Conservation (phyloP, 257 asterid species). For the Solanum stenotomum region DNA sequence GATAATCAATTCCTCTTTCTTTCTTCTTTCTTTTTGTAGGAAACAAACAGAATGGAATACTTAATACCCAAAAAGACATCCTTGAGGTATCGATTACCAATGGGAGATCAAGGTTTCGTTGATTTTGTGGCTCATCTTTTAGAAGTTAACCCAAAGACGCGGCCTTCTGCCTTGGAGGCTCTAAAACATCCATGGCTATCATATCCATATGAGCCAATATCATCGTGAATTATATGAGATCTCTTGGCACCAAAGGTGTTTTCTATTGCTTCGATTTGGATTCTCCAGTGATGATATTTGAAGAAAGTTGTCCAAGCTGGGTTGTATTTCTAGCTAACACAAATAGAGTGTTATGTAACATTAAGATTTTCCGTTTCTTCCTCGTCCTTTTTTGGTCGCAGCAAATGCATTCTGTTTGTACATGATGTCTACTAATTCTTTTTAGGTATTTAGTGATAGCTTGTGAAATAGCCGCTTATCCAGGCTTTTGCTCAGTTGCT, state of each 20-base stretch:
- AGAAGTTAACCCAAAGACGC: conserved; percentile 18
- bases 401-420: neutral
- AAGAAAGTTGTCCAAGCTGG: neutral
- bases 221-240: conserved; percentile 4
- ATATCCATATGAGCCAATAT: conserved; percentile 20
- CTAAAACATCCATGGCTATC: conserved; percentile 24
- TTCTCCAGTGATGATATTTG: neutral
- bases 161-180: conserved; percentile 29
- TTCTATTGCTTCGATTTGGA: neutral
- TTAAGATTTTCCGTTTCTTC: neutral
- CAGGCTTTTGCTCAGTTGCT: neutral
- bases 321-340: neutral
- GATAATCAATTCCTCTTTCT: neutral
- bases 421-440: conserved; percentile 7
- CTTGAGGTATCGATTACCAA: conserved; percentile 19
- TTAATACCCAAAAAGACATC: conserved; percentile 22
- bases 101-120: conserved; percentile 22
- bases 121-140: conserved; percentile 22
- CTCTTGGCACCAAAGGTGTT: neutral
- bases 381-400: neutral
- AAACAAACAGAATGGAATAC: conserved; percentile 20
- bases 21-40: conserved; percentile 1
- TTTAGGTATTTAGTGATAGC: neutral
- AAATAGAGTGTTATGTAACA: neutral
- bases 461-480: neutral